Conservation (phyloP, 2,329 filamentous ascomycete species). For the Fusarium temperatum region DNA sequence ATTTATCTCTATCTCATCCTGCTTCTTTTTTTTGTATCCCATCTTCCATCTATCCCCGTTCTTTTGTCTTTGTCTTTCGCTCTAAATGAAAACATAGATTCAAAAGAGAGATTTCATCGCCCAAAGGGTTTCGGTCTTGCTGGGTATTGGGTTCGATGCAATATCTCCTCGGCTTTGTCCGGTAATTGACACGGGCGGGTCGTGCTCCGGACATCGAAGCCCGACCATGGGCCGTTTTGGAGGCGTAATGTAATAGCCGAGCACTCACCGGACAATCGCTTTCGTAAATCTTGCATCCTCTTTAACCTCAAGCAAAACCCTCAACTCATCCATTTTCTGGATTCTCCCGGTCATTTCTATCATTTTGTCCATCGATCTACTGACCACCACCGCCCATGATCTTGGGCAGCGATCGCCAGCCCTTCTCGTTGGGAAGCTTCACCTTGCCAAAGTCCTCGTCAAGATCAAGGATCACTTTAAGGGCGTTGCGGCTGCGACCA, state of each 20-base stretch:
- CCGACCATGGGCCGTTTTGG: constrained; percentile 16
- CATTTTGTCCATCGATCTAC: constrained; percentile 19
- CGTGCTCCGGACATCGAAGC: constrained; percentile 27
- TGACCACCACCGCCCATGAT: constrained; percentile 56
- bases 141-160: not conserved
- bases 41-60: constrained; percentile 13
- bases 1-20: constrained; percentile 14
- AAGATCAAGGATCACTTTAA: constrained; percentile 94
- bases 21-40: constrained; percentile 15
- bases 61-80: constrained; percentile 16
- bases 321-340: not conserved
- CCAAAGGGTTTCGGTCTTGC: not conserved
- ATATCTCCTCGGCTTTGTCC: constrained; percentile 24
- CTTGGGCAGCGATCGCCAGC: constrained; percentile 63
- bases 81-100: constrained; percentile 23
- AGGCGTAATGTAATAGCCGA: constrained; percentile 37
- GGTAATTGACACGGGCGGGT: constrained; percentile 28
- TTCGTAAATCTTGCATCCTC: constrained; percentile 14
- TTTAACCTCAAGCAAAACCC: constrained; percentile 3
- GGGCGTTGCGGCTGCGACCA: constrained; percentile 79
- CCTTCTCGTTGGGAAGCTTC: constrained; percentile 64
- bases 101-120: constrained; percentile 1
- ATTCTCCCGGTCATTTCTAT: constrained; percentile 1
- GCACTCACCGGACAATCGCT: constrained; percentile 29
- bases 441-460: constrained; percentile 91